A percentile compares a stretch with the other conserved stretches of the same genome.
Evolutionary conservation across 2,329 filamentous ascomycete species (phyloP).

Genomic region (Sarocladium oryzae): DNA sequence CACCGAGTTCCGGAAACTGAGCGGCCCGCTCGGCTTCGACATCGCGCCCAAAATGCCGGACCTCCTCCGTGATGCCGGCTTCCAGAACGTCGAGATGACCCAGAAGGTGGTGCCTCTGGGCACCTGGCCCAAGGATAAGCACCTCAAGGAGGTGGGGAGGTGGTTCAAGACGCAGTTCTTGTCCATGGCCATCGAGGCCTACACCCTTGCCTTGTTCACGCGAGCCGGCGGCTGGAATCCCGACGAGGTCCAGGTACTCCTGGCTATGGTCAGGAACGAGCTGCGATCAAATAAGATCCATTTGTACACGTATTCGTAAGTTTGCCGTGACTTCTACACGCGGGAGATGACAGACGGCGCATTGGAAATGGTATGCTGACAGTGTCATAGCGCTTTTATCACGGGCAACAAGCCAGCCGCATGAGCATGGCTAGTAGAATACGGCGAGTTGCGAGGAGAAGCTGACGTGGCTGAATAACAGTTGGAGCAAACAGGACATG

Average conservation of each 20-base stretch:
- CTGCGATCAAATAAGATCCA: conserved; percentile 19
- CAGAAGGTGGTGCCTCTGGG: conserved; percentile 29
- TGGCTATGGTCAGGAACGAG: conserved; percentile 18
- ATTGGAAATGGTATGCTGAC: no score
- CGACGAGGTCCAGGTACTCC: conserved; percentile 18
- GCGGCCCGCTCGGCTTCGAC: conserved; percentile 16
- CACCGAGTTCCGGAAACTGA: conserved; percentile 16
- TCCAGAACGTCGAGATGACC: conserved; percentile 20
- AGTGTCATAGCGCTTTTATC: no score
- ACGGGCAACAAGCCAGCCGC: no score
- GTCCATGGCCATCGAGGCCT: conserved; percentile 15
- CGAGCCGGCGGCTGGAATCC: conserved; percentile 16
- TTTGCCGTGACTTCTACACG: no score
- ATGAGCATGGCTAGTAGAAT: no score
- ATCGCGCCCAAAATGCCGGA: conserved; percentile 3
- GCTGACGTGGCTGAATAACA: no score
- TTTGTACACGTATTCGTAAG: conserved; percentile 19
- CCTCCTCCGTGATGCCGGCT: conserved; percentile 20
- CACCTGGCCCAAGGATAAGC: conserved; percentile 34
- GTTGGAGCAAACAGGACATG: no score
- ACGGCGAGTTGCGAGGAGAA: no score
- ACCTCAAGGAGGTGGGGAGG: conserved; percentile 33
- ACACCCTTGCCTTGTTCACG: conserved; percentile 19
- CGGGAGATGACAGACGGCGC: no score
- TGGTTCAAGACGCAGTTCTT: conserved; percentile 16